Percentiles rank a stretch among this genome's conserved stretches.
Evolutionary conservation across 148 eudicot genomes (phyloP).

Genomic region (Cornus suecica): DNA sequence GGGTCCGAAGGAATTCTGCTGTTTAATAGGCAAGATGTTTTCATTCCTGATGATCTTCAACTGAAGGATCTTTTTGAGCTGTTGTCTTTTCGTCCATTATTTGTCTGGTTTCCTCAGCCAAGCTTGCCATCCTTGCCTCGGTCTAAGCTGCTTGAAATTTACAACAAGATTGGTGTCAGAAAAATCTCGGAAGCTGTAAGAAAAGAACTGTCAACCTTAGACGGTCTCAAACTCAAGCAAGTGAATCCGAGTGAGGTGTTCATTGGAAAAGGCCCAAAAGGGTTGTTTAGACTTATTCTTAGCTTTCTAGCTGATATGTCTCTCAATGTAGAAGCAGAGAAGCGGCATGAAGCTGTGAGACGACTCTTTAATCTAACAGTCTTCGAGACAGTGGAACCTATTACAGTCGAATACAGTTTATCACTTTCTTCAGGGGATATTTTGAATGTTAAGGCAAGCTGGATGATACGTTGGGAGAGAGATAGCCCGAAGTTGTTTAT

Average conservation of each 20-base stretch:
- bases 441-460: slow-evolving; percentile 28
- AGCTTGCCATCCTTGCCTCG: slow-evolving; percentile 27
- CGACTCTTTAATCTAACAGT: slow-evolving; percentile 24
- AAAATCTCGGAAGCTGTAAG: slow-evolving; percentile 44
- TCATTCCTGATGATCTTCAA: slow-evolving; percentile 59
- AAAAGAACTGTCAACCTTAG: slow-evolving; percentile 18
- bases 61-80: slow-evolving; percentile 45
- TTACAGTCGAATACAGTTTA: slow-evolving; percentile 32
- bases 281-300: slow-evolving; percentile 44
- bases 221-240: slow-evolving; percentile 15
- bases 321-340: slow-evolving; percentile 33
- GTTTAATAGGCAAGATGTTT: slow-evolving; percentile 40
- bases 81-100: slow-evolving; percentile 29
- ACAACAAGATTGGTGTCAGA: slow-evolving; percentile 45
- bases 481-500: slow-evolving; percentile 27
- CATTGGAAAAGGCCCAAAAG: slow-evolving; percentile 37
- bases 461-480: slow-evolving; percentile 56
- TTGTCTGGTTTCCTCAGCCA: slow-evolving; percentile 58
- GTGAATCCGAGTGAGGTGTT: slow-evolving; percentile 28
- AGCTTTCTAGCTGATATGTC: slow-evolving; percentile 45
- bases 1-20: slow-evolving; percentile 28
- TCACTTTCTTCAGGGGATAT: slow-evolving; percentile 36
- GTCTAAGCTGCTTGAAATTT: slow-evolving; percentile 38
- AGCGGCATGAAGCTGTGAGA: slow-evolving; percentile 38
- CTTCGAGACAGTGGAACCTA: slow-evolving; percentile 36